Percentiles rank a stretch among this genome's conserved stretches.
Conservation (phyloP, 2,329 filamentous ascomycete species). For the Pseudogymnoascus sp. region DNA sequence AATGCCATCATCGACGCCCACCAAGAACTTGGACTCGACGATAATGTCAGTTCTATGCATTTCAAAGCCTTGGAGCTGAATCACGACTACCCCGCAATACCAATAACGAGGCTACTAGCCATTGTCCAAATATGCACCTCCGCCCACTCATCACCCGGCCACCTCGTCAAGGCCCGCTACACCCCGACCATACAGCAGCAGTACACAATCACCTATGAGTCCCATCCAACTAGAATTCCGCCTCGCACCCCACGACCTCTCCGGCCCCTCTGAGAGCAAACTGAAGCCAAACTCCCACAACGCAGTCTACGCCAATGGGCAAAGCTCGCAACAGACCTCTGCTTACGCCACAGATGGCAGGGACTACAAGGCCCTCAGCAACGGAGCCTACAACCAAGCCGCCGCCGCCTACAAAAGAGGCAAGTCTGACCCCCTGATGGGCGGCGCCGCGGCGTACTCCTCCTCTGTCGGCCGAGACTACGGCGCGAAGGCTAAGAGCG, state of each 20-base stretch:
- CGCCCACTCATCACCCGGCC: constrained; percentile 50
- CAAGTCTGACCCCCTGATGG: constrained; percentile 66
- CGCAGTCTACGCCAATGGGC: constrained; percentile 5
- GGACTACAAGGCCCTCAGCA: constrained; percentile 17
- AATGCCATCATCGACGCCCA: constrained; percentile 37
- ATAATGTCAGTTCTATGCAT: constrained; percentile 39
- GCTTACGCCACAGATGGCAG: neutral
- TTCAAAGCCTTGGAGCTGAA: constrained; percentile 47
- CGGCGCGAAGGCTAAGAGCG: constrained; percentile 48
- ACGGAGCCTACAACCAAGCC: constrained; percentile 49
- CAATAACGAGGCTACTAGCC: constrained; percentile 41
- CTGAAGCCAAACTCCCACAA: constrained; percentile 12
- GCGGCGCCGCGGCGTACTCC: constrained; percentile 71
- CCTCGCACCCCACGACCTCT: constrained; percentile 20
- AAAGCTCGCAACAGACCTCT: neutral
- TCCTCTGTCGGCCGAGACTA: constrained; percentile 62
- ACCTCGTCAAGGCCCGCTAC: constrained; percentile 51
- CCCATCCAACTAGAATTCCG: constrained; percentile 26
- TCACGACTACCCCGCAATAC: constrained; percentile 47
- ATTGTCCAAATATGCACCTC: constrained; percentile 52
- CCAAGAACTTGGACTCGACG: constrained; percentile 30
- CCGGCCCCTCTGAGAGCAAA: neutral
- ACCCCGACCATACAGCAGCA: constrained; percentile 15
- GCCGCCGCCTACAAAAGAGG: constrained; percentile 51
- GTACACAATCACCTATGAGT: constrained; percentile 11